These are phyloP conservation scores for Paragyromitra xinjiangensis DNA, from an alignment of 495 filamentous ascomycete species.

Conservation along the genomic window DNA sequence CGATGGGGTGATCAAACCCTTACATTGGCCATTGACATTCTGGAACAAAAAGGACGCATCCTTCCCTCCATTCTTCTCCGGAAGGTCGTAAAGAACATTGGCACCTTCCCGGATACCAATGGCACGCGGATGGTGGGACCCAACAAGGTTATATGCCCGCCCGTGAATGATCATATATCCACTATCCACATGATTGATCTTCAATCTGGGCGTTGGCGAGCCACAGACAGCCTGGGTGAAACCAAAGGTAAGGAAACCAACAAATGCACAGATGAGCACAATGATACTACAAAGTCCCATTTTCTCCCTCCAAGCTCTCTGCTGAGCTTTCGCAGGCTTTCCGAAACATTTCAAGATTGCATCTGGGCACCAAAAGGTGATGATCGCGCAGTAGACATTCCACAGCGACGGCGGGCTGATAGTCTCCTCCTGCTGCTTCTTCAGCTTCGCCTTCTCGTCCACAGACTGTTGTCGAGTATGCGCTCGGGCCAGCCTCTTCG, in stretches of 20 bases:
- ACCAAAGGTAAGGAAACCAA: conserved; percentile 96
- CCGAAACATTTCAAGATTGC: conserved; percentile 84
- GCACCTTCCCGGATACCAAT: conserved; percentile 73
- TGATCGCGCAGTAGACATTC: conserved; percentile 90
- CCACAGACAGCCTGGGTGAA: conserved; percentile 91
- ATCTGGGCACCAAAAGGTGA: conserved; percentile 96
- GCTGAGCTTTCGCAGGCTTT: conserved; percentile 85
- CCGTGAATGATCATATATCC: conserved; percentile 98
- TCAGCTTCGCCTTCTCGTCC: conserved; percentile 64
- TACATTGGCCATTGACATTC: conserved; percentile 98
- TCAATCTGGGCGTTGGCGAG: conserved; percentile 71
- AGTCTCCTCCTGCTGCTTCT: conserved; percentile 71
- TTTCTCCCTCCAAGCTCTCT: conserved; percentile 97
- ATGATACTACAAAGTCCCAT: conserved; percentile 97
- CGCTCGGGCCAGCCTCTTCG: conserved; percentile 65
- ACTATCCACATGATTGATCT: conserved; percentile 77
- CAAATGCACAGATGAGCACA: conserved; percentile 81
- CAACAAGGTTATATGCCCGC: conserved; percentile 77
- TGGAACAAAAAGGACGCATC: conserved; percentile 98
- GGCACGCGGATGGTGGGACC: conserved; percentile 79
- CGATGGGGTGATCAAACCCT: conserved; percentile 80
- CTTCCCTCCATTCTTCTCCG: conserved; percentile 78
- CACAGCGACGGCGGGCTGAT: conserved; percentile 86
- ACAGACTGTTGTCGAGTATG: conserved; percentile 64
- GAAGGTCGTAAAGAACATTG: conserved; percentile 88